These are phyloP conservation scores for Blepharisma stoltei DNA, from an alignment of 73 alveolate species.

Conservation along the genomic window DNA sequence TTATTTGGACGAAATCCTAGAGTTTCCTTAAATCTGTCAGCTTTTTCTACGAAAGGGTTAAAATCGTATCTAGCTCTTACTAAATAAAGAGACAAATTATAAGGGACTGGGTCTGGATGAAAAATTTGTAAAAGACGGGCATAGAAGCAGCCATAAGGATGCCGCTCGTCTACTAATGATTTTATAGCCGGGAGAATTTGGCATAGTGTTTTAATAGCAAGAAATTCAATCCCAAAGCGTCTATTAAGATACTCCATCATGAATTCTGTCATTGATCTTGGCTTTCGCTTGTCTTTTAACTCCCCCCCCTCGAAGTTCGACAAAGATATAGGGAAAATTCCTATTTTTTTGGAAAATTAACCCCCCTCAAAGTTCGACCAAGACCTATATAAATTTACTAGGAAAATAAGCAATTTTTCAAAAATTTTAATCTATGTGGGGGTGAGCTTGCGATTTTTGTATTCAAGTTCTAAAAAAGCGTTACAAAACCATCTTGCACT, in stretches of 20 bases:
- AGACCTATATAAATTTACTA: too few species aligned
- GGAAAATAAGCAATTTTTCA: too few species aligned
- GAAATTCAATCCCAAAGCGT: neutral
- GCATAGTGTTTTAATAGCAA: neutral
- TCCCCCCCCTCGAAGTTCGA: constrained; percentile 4
- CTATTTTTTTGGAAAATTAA: too few species aligned
- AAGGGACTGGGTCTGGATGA: constrained; percentile 3
- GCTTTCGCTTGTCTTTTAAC: constrained; percentile 16
- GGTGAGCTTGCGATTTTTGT: too few species aligned
- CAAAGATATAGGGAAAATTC: too few species aligned
- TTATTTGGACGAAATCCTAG: neutral
- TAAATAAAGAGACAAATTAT: neutral
- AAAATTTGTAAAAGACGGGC: neutral
- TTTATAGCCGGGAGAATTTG: neutral
- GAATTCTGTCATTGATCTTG: constrained; percentile 4
- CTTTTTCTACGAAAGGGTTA: neutral
- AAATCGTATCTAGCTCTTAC: neutral
- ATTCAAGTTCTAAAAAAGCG: too few species aligned
- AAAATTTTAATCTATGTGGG: too few species aligned
- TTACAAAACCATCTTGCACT: too few species aligned
- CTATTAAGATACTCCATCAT: neutral
- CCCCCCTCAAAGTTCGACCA: too few species aligned
- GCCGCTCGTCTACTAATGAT: neutral
- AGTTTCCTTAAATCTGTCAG: too few species aligned
- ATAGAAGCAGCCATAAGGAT: neutral